phyloP scores from a whole-genome alignment of 208 protist species.

The Acanthamoeba culbertsoni region DNA sequence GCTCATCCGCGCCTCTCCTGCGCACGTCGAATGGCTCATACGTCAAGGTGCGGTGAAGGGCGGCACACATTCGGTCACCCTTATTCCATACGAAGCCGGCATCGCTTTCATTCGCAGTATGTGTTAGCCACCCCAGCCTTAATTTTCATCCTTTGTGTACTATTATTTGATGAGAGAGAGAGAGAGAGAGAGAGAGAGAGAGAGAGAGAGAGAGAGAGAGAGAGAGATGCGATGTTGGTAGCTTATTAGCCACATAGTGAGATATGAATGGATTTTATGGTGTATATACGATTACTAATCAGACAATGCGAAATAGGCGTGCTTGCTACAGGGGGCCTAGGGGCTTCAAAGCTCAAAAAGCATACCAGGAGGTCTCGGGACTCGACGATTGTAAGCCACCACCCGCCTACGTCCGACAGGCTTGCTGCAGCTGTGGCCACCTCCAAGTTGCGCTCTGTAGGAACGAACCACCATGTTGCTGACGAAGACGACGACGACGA shows the following conservation, averaged over 20 bases:
- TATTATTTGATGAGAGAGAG: too few relatives aligned
- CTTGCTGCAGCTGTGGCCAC: background rate
- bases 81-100: background rate
- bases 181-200: too few relatives aligned
- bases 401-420: background rate
- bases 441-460: background rate
- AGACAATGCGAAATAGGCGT: background rate
- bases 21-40: conserved; percentile 4
- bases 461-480: background rate
- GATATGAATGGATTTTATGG: too few relatives aligned
- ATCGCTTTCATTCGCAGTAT: background rate
- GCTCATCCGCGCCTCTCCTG: background rate
- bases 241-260: too few relatives aligned
- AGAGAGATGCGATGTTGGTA: too few relatives aligned
- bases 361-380: background rate
- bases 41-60: background rate
- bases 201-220: too few relatives aligned
- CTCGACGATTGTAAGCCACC: background rate
- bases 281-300: too few relatives aligned
- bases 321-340: background rate
- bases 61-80: conserved; percentile 28
- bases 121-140: background rate
- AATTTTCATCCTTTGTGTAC: background rate
- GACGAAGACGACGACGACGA: background rate
- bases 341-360: background rate